Evolutionary conservation across 306 rosid species (phyloP).

Genomic region (Cucurbita moschata): DNA sequence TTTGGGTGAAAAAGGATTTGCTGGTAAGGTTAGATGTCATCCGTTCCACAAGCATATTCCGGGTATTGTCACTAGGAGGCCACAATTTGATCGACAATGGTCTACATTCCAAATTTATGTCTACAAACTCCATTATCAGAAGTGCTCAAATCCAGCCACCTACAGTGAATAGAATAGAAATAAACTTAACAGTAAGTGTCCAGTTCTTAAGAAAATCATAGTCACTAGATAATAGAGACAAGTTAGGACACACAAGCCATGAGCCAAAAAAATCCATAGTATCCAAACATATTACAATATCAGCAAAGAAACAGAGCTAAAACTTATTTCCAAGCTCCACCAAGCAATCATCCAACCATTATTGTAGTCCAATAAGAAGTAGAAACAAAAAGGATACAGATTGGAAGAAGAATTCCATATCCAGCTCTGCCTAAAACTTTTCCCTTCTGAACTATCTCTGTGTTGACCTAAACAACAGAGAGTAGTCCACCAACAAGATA

Average conservation of each 20-base stretch:
- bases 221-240: neutral
- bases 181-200: neutral
- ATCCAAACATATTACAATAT: too few relatives aligned
- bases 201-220: neutral
- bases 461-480: neutral
- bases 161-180: slow-evolving; percentile 6
- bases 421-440: neutral
- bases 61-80: slow-evolving; percentile 94
- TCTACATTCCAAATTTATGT: slow-evolving; percentile 29
- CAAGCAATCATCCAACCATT: neutral
- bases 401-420: neutral
- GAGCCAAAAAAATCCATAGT: too few relatives aligned
- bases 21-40: slow-evolving; percentile 67
- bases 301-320: too few relatives aligned
- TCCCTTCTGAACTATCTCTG: neutral
- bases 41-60: slow-evolving; percentile 75
- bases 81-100: slow-evolving; percentile 81
- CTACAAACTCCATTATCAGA: slow-evolving; percentile 37
- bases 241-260: neutral
- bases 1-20: slow-evolving; percentile 68
- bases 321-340: neutral
- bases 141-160: slow-evolving; percentile 22
- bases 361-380: neutral
- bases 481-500: neutral
- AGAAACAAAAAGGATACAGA: neutral